These are phyloP conservation scores for Lablab purpureus DNA, from an alignment of 306 rosid genomes.

Conservation along the genomic window DNA sequence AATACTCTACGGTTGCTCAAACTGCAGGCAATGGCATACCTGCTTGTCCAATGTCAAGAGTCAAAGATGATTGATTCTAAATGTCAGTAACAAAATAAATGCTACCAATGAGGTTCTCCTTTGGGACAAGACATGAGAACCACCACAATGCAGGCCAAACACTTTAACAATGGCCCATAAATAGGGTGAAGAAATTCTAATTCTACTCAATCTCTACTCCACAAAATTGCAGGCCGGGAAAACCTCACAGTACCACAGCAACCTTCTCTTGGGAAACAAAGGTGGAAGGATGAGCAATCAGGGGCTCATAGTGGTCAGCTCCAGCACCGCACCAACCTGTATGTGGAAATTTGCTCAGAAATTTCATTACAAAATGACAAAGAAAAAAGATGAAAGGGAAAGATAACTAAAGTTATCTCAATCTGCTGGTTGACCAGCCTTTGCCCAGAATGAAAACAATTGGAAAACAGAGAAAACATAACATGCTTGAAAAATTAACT, in stretches of 20 bases:
- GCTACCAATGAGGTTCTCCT: slow-evolving; percentile 55
- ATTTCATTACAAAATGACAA: neutral
- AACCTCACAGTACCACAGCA: slow-evolving; percentile 82
- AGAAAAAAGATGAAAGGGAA: neutral
- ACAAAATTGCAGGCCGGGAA: slow-evolving; percentile 72
- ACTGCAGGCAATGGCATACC: slow-evolving; percentile 58
- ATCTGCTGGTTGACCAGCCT: neutral
- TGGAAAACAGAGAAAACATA: neutral
- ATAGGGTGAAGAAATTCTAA: slow-evolving; percentile 48
- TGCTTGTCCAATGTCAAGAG: slow-evolving; percentile 50
- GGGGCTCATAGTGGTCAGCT: slow-evolving; percentile 97
- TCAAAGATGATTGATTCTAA: slow-evolving; percentile 62
- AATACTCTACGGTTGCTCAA: slow-evolving; percentile 58
- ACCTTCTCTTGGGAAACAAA: slow-evolving; percentile 89
- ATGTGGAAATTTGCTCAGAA: slow-evolving; percentile 27
- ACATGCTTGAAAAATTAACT: neutral
- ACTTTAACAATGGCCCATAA: slow-evolving; percentile 44
- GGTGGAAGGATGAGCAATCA: slow-evolving; percentile 77
- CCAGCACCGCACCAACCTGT: slow-evolving; percentile 99
- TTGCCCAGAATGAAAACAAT: neutral
- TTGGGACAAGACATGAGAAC: slow-evolving; percentile 46
- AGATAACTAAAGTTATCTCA: neutral
- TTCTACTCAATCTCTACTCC: slow-evolving; percentile 66
- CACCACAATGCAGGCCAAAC: slow-evolving; percentile 53
- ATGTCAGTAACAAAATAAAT: slow-evolving; percentile 59